Conservation (phyloP, 495 filamentous ascomycete species). For the Chaetomium tenue region DNA sequence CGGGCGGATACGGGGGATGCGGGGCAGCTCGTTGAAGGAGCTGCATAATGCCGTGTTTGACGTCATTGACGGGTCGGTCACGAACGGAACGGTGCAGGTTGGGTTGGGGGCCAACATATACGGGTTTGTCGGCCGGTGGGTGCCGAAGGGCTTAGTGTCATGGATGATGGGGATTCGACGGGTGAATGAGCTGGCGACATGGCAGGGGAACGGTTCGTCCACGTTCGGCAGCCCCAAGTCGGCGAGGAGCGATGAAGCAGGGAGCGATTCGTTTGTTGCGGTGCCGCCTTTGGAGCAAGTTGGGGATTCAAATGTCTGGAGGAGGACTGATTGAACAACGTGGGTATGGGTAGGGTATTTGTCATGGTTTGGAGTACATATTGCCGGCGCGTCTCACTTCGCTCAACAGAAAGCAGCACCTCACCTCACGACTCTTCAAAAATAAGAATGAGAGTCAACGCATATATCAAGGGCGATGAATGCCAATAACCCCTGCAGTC, state of each 20-base stretch:
- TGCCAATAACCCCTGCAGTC: background rate
- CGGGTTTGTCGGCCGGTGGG: constrained; percentile 79
- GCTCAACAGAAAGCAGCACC: constrained; percentile 1
- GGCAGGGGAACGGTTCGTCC: constrained; percentile 36
- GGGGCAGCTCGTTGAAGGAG: constrained; percentile 67
- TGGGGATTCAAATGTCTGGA: constrained; percentile 43
- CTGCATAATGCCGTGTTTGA: constrained; percentile 87
- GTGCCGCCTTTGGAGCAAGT: constrained; percentile 37
- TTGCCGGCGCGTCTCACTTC: constrained; percentile 15
- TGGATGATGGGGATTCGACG: constrained; percentile 83
- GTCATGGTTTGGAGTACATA: background rate
- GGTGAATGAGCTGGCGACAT: constrained; percentile 49
- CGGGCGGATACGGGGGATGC: constrained; percentile 46
- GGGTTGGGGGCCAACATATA: constrained; percentile 81
- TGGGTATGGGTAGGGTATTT: background rate
- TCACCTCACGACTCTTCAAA: constrained; percentile 14
- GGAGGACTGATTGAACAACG: constrained; percentile 21
- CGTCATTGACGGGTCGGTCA: constrained; percentile 57
- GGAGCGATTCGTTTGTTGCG: constrained; percentile 31
- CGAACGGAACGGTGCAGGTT: constrained; percentile 61
- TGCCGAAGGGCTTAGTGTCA: constrained; percentile 72
- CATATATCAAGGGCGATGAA: background rate
- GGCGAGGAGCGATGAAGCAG: constrained; percentile 19
- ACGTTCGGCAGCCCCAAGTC: constrained; percentile 31
- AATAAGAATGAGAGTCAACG: background rate